Base-by-base conservation (phyloP, 371 early-diverging fungal genomes). In the Rhizopus arrhizus region DNA sequence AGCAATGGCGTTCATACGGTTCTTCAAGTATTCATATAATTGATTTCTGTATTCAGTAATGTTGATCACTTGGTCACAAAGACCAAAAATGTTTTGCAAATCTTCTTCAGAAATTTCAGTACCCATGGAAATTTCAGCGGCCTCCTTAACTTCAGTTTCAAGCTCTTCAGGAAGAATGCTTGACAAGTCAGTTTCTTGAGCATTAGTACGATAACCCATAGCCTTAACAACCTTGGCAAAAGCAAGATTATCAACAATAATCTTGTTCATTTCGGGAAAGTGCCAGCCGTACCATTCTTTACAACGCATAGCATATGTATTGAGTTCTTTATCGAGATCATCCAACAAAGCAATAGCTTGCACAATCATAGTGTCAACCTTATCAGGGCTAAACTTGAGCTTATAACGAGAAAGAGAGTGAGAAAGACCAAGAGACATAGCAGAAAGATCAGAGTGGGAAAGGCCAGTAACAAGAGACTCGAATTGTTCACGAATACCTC, bases 251-350 rank as follows among this genome's bases (percentile, higher is more conserved):
- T 91, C 91, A 61, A 83, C 85, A 67, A 94, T 75, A 47, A 91
- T 80, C 72, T 83, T 84, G 72, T 82, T 84, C 81, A 96, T 86
- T 80, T 95, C 95, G 42, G 95, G 95, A 85, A 95, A 95, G 69
- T 95, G 95, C 88, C 92, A 89, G 45, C 93, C 91, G 62, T 94
- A 95, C 95, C 95, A 94, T 77, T 95, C 95, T 83, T 89, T 93
- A 66, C 94, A 88, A 72, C 96, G 90, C 99, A 98, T 98, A n/a
- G 91, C 87, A 71, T 96, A 95, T 12, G 93, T 92, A 85, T 97
- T 97, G 66, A 96, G 87, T 80, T 96, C 97, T 80, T 93, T 95
- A 80, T 95, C 96, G 52, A 96, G 83, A 70, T 96, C 95, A 66
- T 96, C 95, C 65, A 96, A 78, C 48, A 97, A 83, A 62, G 85